A percentile compares a stretch with the other conserved stretches of the same genome.
These are phyloP conservation scores for Perilla frutescens DNA, from an alignment of 257 asterid genomes.

Conservation along the genomic window DNA sequence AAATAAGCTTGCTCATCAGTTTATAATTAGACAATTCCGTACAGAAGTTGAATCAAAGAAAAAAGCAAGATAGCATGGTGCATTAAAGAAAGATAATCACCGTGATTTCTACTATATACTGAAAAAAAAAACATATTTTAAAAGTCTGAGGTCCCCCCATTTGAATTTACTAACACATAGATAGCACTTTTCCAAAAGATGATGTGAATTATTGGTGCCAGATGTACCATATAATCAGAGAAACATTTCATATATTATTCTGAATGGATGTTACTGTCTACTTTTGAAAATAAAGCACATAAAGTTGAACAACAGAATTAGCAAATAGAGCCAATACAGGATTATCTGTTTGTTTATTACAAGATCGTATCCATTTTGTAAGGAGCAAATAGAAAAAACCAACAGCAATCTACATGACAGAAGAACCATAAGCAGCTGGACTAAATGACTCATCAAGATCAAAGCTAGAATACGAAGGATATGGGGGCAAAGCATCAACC, in stretches of 20 bases:
- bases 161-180: constrained; percentile 21
- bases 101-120: neutral
- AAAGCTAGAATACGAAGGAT: constrained; percentile 8
- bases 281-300: constrained; percentile 36
- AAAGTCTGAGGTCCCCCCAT: constrained; percentile 34
- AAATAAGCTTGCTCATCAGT: constrained; percentile 16
- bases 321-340: constrained; percentile 17
- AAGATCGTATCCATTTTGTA: constrained; percentile 19
- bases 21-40: constrained; percentile 17
- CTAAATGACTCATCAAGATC: constrained; percentile 26
- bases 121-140: constrained; percentile 9
- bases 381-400: constrained; percentile 24
- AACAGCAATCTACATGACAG: constrained; percentile 16
- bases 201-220: constrained; percentile 41
- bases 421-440: constrained; percentile 21
- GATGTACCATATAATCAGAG: constrained; percentile 33
- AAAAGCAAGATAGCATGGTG: constrained; percentile 3
- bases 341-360: constrained; percentile 14
- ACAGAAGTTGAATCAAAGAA: constrained; percentile 21
- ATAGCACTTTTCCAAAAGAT: constrained; percentile 34
- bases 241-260: constrained; percentile 25
- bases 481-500: constrained; percentile 20
- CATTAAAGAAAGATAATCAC: constrained; percentile 16
- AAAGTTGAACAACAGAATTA: constrained; percentile 33
- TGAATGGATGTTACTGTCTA: constrained; percentile 37